Conservation (phyloP, 768 basidiomycete genomes). For the Lanmaoa pseudosensibilis region DNA sequence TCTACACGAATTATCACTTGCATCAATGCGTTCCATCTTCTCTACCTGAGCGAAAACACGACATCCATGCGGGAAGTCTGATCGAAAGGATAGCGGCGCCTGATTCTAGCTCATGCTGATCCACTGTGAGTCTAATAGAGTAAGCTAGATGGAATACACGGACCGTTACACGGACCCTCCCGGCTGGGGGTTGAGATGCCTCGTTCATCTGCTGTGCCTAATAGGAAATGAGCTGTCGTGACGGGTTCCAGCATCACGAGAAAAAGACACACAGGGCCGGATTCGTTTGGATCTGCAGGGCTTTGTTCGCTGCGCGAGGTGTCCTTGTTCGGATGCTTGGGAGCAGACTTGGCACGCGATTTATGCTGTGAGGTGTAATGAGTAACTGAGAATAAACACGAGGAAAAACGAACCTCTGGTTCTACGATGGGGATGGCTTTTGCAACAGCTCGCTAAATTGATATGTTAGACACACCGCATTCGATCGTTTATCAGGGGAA, state of each 20-base stretch:
- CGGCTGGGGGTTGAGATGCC: not conserved
- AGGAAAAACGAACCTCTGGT: not conserved
- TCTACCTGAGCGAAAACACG: not conserved
- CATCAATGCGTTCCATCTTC: not conserved
- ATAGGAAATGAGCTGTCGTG: not conserved
- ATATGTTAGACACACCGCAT: not conserved
- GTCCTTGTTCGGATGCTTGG: too few relatives aligned
- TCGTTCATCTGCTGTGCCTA: not conserved
- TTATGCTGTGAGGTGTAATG: not conserved
- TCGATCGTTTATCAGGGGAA: too few relatives aligned
- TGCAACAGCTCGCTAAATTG: not conserved
- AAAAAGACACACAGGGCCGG: not conserved
- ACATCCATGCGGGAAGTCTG: not conserved
- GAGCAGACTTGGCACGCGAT: not conserved
- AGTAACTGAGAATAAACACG: not conserved
- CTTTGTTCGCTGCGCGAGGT: not conserved
- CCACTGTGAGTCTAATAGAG: not conserved
- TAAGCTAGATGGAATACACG: not conserved
- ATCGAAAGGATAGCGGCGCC: not conserved
- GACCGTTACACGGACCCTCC: not conserved
- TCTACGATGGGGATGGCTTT: not conserved
- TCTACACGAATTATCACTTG: not conserved
- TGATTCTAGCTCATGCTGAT: not conserved
- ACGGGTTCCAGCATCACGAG: not conserved
- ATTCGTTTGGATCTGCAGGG: not conserved